Evolutionary conservation across 2,329 filamentous ascomycete genomes (phyloP), one percentile per base, ranked within the genome.

Genomic region (Cladophialophora carrionii): DNA sequence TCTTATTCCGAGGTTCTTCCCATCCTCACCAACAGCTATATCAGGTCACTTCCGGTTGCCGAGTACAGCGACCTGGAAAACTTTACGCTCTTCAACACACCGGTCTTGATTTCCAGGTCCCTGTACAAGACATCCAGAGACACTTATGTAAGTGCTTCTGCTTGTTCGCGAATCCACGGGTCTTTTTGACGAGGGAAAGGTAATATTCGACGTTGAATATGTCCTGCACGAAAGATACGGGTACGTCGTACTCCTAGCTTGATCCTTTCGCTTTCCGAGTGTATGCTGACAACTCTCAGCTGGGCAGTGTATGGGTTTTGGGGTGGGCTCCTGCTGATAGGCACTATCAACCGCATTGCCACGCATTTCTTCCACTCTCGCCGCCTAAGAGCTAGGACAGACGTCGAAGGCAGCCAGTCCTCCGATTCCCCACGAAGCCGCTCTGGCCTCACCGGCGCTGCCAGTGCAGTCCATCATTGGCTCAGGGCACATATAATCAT

Each of bases 261-360:
- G 22, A 31, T 4, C 20, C 24, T 31, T 10, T 31, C 7, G 17
- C 20, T 26, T 51, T 14, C 43, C 12, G 20, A 20, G 26, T 20
- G 31, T 54, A 17, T 59, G 31, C 51, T 54, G 24, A 43, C 37
- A 26, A 48, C 34, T 55, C 14, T 57, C 17, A 76, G 74, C 20
- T 74, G 73, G 63, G 57, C 72, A 9, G 73, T 76, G 0, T 78
- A 79, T 61, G 73, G 72, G 1, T 81, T 79, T 66, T 82, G 80
- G 79, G 74, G 72, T 1, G 62, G 63, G 3, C 73, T 79, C 2
- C 57, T 81, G 3, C 59, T 74, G 0, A 52, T 76, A 2, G 80
- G 78, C 1, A 76, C 76, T 8, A 20, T 73, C 1, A 69, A 74
- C 63, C 77, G 76, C 1, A 22, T 77, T 4, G 43, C 70, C 2